Conservation (phyloP, 2,329 filamentous ascomycete genomes). For the Paraphaeosphaeria sporulosa region DNA sequence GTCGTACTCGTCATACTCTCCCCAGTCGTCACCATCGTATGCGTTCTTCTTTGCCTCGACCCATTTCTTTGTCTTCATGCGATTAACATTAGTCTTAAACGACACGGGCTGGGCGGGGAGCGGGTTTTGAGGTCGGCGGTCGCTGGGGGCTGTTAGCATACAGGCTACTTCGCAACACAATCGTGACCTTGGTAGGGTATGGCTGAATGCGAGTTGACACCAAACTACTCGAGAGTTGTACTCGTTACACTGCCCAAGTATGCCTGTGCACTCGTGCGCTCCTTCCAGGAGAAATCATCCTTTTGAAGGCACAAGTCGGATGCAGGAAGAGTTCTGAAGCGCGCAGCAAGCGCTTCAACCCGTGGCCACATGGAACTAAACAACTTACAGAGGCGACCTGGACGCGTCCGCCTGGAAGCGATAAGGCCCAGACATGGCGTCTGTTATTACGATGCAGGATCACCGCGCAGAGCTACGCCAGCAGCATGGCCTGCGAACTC, state of each 20-base stretch:
- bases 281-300: neutral
- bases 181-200: neutral
- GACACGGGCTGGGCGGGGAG: slow-evolving; percentile 56
- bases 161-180: neutral
- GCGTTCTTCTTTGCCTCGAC: slow-evolving; percentile 84
- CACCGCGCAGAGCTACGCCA: slow-evolving; percentile 11
- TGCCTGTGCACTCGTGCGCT: neutral
- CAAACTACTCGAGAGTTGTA: neutral
- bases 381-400: slow-evolving; percentile 49
- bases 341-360: neutral
- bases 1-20: slow-evolving; percentile 67
- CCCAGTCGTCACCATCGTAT: slow-evolving; percentile 96
- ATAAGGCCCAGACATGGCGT: slow-evolving; percentile 51
- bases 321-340: neutral
- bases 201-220: too few relatives aligned
- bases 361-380: neutral
- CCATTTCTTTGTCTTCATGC: slow-evolving; percentile 94
- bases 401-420: slow-evolving; percentile 47
- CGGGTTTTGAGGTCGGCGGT: slow-evolving; percentile 35
- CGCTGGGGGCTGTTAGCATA: slow-evolving; percentile 25
- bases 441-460: slow-evolving; percentile 7
- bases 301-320: neutral
- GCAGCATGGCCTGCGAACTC: slow-evolving; percentile 14
- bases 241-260: neutral
- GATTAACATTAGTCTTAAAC: slow-evolving; percentile 87